Conservation (phyloP, 768 basidiomycete genomes). For the Candolleomyces efflorescens region DNA sequence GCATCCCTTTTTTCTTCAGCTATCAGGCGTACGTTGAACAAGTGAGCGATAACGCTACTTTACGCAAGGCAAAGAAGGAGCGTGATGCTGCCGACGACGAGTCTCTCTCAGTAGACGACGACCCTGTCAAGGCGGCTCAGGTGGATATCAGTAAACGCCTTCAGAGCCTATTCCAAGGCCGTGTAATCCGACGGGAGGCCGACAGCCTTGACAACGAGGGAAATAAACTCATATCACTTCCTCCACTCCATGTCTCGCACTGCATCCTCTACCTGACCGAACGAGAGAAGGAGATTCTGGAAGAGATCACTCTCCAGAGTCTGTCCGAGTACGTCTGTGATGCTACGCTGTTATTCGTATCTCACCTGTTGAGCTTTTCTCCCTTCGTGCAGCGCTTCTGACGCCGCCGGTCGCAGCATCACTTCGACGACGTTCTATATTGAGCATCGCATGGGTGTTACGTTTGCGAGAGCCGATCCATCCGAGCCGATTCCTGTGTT, state of each 20-base stretch:
- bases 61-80: constrained; percentile 13
- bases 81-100: not conserved
- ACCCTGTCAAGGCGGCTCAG: constrained; percentile 9
- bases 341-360: too few species aligned
- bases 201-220: constrained; percentile 13
- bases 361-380: too few species aligned
- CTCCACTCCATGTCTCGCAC: not conserved
- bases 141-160: constrained; percentile 7
- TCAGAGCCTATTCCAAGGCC: constrained; percentile 14
- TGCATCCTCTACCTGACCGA: constrained; percentile 13
- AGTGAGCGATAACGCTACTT: constrained; percentile 5
- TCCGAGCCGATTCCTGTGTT: too few species aligned
- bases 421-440: constrained; percentile 15
- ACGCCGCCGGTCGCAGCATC: not conserved
- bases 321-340: too few species aligned
- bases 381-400: too few species aligned
- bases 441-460: too few species aligned
- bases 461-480: too few species aligned
- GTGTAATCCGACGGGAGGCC: constrained; percentile 18
- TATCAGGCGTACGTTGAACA: too few species aligned
- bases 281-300: constrained; percentile 17
- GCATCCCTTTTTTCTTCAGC: constrained; percentile 20
- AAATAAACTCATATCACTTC: constrained; percentile 14
- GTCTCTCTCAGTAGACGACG: not conserved
- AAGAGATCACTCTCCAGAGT: not conserved